phyloP scores from a whole-genome alignment of 2,329 filamentous ascomycete species.

The Diplodia sapinea region DNA sequence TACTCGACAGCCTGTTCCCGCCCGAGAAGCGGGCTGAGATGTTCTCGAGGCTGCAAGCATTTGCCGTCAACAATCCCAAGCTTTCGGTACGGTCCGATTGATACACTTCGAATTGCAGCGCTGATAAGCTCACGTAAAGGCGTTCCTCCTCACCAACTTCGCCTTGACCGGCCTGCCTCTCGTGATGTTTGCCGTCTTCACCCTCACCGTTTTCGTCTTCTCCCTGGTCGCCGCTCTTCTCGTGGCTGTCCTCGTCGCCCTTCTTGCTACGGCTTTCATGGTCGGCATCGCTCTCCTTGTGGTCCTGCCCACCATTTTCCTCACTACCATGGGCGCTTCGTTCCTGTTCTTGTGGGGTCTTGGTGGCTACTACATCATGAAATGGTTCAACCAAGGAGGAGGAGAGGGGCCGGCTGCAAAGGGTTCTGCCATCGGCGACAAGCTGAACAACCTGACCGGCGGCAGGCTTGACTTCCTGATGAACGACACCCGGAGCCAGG shows the following conservation, averaged over 20 bases:
- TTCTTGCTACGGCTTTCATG: conserved; percentile 71
- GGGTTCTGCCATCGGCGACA: conserved; percentile 49
- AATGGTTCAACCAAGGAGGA: conserved; percentile 48
- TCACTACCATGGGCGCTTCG: conserved; percentile 67
- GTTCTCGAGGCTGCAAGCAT: conserved; percentile 59
- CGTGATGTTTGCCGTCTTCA: conserved; percentile 71
- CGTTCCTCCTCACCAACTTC: conserved; percentile 70
- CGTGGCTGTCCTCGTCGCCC: conserved; percentile 56
- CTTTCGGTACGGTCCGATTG: conserved; percentile 64
- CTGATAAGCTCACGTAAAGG: conserved; percentile 52
- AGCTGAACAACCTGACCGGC: conserved; percentile 49
- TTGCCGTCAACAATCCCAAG: conserved; percentile 69
- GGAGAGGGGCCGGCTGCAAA: conserved; percentile 37
- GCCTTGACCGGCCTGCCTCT: conserved; percentile 71
- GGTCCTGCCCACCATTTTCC: conserved; percentile 70
- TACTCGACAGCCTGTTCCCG: conserved; percentile 62
- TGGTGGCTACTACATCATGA: conserved; percentile 61
- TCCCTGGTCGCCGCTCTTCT: conserved; percentile 66
- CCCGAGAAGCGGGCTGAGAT: conserved; percentile 65
- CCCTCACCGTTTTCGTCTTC: conserved; percentile 66
- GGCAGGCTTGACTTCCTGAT: conserved; percentile 47
- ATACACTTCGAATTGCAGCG: background rate
- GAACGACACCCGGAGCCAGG: conserved; percentile 35
- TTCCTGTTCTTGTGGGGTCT: conserved; percentile 72
- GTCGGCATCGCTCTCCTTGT: conserved; percentile 69